These are phyloP conservation scores for Hura crepitans DNA, from an alignment of 441 rosid species.

Conservation along the genomic window DNA sequence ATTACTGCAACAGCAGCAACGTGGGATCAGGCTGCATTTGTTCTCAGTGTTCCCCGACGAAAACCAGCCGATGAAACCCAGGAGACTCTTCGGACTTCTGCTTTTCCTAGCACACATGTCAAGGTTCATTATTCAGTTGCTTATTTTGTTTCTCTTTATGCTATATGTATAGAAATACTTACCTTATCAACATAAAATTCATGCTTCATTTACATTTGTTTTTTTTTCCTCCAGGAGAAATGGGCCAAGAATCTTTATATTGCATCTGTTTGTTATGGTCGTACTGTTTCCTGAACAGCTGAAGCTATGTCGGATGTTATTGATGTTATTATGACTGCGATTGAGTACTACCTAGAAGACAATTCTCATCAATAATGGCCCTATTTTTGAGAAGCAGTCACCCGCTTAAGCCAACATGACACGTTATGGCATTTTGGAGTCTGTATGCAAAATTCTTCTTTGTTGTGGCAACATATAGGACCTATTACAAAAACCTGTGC, in stretches of 20 bases:
- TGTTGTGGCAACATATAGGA: conserved; percentile 35
- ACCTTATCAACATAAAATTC: background rate
- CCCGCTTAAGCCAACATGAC: conserved; percentile 34
- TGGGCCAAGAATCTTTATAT: conserved; percentile 33
- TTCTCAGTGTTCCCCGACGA: conserved; percentile 82
- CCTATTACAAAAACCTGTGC: conserved; percentile 36
- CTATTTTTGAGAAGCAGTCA: conserved; percentile 30
- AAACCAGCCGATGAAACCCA: conserved; percentile 82
- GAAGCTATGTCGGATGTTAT: background rate
- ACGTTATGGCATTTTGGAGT: conserved; percentile 31
- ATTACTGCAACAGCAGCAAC: conserved; percentile 92
- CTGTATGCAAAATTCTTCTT: conserved; percentile 45
- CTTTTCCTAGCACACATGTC: conserved; percentile 90
- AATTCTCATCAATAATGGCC: background rate
- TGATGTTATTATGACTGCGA: background rate
- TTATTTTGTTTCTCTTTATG: conserved; percentile 6
- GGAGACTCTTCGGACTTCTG: conserved; percentile 87
- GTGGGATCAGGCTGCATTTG: conserved; percentile 85
- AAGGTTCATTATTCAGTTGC: conserved; percentile 46
- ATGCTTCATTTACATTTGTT: background rate
- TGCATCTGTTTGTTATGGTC: conserved; percentile 33
- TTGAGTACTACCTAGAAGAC: background rate
- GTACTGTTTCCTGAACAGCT: conserved; percentile 31
- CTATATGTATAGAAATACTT: background rate
- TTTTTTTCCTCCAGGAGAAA: conserved; percentile 28